These are phyloP conservation scores for Gomphus sp. DNA, from an alignment of 1,284 basidiomycete genomes.

Conservation along the genomic window DNA sequence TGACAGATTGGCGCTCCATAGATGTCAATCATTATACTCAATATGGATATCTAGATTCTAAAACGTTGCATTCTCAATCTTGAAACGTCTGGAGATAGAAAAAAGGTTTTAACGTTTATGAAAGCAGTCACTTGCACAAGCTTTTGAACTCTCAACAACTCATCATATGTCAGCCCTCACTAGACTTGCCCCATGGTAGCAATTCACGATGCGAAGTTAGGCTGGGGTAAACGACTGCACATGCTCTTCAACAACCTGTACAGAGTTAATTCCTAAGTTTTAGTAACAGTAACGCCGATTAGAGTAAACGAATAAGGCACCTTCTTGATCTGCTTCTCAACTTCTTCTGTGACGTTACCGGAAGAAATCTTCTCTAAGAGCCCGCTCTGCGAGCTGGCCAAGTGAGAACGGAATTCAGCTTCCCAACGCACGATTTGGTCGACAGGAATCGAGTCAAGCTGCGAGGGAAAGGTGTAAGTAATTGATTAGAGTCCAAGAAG, in stretches of 20 bases:
- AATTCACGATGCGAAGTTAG: background rate
- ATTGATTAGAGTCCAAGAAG: slow-evolving; percentile 4
- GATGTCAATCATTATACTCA: background rate
- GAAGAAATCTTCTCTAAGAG: slow-evolving; percentile 78
- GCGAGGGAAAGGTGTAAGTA: slow-evolving; percentile 7
- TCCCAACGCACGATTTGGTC: slow-evolving; percentile 96
- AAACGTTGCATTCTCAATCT: background rate
- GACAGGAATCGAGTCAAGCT: slow-evolving; percentile 88
- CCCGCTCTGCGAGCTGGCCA: slow-evolving; percentile 55
- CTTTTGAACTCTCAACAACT: background rate
- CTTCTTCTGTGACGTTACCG: slow-evolving; percentile 80
- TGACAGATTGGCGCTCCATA: background rate
- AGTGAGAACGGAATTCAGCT: slow-evolving; percentile 78
- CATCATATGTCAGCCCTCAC: background rate
- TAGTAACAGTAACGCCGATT: background rate
- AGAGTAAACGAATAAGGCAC: slow-evolving; percentile 20
- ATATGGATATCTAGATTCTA: background rate
- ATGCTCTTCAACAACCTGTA: slow-evolving; percentile 64
- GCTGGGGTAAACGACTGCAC: slow-evolving; percentile 68
- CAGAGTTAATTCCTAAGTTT: background rate
- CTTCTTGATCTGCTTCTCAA: slow-evolving; percentile 92
- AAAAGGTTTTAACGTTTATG: background rate
- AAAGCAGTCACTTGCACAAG: background rate
- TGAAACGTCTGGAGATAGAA: background rate
- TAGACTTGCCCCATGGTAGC: background rate